Conservation (phyloP, 768 basidiomycete species). For the Suillus plorans region DNA sequence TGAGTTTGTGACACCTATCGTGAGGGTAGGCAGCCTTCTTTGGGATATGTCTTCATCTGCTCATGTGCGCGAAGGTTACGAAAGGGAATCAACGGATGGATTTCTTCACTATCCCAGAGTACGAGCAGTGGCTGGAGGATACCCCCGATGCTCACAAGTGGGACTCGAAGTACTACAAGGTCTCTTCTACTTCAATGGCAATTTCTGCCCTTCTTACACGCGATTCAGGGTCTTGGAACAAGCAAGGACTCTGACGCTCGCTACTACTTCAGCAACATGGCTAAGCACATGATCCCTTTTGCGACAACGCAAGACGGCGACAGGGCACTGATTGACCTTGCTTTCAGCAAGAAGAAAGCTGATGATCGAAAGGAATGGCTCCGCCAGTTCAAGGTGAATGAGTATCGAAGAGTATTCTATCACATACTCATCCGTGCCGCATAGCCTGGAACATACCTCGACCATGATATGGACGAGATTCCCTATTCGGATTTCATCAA, state of each 20-base stretch:
- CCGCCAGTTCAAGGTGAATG: slow-evolving; percentile 78
- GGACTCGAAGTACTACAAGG: slow-evolving; percentile 98
- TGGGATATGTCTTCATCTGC: not conserved
- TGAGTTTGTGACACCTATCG: slow-evolving; percentile 98
- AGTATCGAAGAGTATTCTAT: too few species aligned
- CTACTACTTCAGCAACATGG: slow-evolving; percentile 90
- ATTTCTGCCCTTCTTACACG: slow-evolving; percentile 3
- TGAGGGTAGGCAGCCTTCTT: slow-evolving; percentile 59
- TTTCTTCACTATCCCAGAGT: slow-evolving; percentile 98
- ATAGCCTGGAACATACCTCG: slow-evolving; percentile 90
- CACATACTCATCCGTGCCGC: not conserved
- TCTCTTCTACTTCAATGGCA: slow-evolving; percentile 24
- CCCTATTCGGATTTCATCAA: slow-evolving; percentile 95
- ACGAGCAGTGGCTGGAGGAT: slow-evolving; percentile 85
- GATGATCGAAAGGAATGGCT: slow-evolving; percentile 99
- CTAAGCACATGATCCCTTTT: slow-evolving; percentile 94
- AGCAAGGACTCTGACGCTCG: slow-evolving; percentile 87
- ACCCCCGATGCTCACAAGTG: slow-evolving; percentile 79
- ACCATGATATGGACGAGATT: slow-evolving; percentile 86
- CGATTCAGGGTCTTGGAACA: slow-evolving; percentile 88
- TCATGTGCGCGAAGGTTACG: slow-evolving; percentile 47
- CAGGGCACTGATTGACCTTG: slow-evolving; percentile 88
- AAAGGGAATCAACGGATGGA: slow-evolving; percentile 78
- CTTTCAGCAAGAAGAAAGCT: slow-evolving; percentile 99
- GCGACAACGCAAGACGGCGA: slow-evolving; percentile 78